phyloP scores from a whole-genome alignment of 345 rosid species.

The Pistacia integerrima region DNA sequence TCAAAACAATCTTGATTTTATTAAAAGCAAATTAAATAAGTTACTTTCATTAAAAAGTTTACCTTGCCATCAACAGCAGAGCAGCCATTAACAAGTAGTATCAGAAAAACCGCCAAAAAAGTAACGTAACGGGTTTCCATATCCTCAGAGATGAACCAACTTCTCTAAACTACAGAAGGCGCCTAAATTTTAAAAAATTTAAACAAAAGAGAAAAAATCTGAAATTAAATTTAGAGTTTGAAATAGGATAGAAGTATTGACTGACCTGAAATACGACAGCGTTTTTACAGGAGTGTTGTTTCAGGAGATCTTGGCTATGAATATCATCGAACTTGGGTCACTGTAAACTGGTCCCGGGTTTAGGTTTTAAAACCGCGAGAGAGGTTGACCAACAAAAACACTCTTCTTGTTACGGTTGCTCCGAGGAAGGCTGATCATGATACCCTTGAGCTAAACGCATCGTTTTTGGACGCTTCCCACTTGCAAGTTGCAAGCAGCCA shows the following conservation, averaged over 20 bases:
- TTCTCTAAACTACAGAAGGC: conserved; percentile 29
- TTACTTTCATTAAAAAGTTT: conserved; percentile 13
- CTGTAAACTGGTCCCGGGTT: neutral
- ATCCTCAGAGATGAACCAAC: conserved; percentile 22
- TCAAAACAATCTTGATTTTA: conserved; percentile 3
- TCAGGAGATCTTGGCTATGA: neutral
- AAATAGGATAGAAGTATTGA: neutral
- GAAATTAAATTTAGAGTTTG: neutral
- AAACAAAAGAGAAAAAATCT: neutral
- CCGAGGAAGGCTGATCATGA: neutral
- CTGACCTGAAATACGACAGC: conserved; percentile 11
- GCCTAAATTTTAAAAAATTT: conserved; percentile 13
- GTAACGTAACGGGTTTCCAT: conserved; percentile 42
- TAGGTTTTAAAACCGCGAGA: neutral
- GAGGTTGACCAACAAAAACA: neutral
- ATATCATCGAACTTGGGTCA: neutral
- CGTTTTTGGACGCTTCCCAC: neutral
- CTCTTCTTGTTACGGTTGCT: neutral
- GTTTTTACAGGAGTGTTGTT: neutral
- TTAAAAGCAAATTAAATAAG: neutral
- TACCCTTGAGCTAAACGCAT: neutral
- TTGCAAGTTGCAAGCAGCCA: neutral
- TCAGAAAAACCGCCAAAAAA: conserved; percentile 37
- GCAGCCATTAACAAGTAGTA: conserved; percentile 32
- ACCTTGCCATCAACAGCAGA: conserved; percentile 45